phyloP scores from a whole-genome alignment of 768 basidiomycete species.

The Lactifluus volemus region DNA sequence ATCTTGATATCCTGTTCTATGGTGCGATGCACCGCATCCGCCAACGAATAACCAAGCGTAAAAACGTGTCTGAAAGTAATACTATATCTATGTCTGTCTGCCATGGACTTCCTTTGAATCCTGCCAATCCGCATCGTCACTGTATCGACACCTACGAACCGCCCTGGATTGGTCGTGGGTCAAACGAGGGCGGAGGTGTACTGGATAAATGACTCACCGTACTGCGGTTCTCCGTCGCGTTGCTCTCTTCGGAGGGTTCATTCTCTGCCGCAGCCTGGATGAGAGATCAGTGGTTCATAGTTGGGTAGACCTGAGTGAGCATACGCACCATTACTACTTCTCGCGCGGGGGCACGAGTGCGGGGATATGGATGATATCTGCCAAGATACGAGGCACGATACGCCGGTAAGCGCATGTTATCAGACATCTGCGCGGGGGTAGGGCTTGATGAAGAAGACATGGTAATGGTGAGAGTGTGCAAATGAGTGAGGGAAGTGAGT shows the following conservation, averaged over 20 bases:
- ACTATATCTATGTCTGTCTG: neutral
- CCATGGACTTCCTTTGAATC: neutral
- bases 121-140: neutral
- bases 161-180: neutral
- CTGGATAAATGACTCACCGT: neutral
- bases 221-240: neutral
- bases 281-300: neutral
- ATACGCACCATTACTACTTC: slow-evolving; percentile 10
- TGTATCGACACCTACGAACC: neutral
- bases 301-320: neutral
- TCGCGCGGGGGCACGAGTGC: slow-evolving; percentile 5
- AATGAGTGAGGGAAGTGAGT: neutral
- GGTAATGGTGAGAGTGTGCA: neutral
- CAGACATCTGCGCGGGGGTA: neutral
- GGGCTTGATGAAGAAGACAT: slow-evolving; percentile 5
- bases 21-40: neutral
- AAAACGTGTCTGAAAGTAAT: neutral
- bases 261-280: neutral
- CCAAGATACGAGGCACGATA: slow-evolving; percentile 15
- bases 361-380: slow-evolving; percentile 17
- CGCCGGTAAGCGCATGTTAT: slow-evolving; percentile 15
- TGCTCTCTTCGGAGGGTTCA: neutral
- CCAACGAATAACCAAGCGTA: neutral
- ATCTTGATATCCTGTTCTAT: neutral
- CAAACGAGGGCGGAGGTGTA: neutral